These are phyloP conservation scores for Metschnikowia colocasiae DNA, from an alignment of 805 yeast genomes.

Conservation along the genomic window DNA sequence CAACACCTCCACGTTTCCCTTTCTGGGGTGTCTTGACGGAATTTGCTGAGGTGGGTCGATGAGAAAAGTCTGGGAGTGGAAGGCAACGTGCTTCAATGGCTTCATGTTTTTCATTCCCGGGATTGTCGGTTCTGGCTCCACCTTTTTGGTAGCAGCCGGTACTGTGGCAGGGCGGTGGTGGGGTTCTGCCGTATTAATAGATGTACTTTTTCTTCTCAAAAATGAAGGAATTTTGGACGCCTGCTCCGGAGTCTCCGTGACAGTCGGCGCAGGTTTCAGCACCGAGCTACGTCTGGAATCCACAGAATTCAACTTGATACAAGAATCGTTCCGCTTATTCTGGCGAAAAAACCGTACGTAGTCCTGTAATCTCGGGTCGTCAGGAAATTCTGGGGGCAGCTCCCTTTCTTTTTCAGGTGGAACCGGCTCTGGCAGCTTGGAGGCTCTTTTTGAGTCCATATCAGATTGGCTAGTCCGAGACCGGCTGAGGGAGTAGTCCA, in stretches of 20 bases:
- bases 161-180: conserved; percentile 3
- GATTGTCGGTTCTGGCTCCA: neutral
- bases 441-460: conserved; percentile 7
- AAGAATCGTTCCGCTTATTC: conserved; percentile 14
- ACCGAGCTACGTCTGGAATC: neutral
- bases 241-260: neutral
- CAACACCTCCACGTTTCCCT: conserved; percentile 65
- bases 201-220: conserved; percentile 25
- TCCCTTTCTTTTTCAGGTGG: neutral
- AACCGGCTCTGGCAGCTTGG: neutral
- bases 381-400: neutral
- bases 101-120: conserved; percentile 22
- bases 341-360: conserved; percentile 34
- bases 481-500: conserved; percentile 2
- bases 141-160: conserved; percentile 1
- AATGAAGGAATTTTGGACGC: conserved; percentile 26
- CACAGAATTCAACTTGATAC: conserved; percentile 4
- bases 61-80: conserved; percentile 39
- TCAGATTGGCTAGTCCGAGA: neutral
- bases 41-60: conserved; percentile 78
- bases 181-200: conserved; percentile 1
- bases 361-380: conserved; percentile 35
- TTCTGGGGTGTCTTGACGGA: conserved; percentile 78
- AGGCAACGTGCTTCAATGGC: conserved; percentile 41
- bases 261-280: neutral